These are phyloP conservation scores for Calendula officinalis DNA, from an alignment of 129 eudicot genomes.

Conservation along the genomic window DNA sequence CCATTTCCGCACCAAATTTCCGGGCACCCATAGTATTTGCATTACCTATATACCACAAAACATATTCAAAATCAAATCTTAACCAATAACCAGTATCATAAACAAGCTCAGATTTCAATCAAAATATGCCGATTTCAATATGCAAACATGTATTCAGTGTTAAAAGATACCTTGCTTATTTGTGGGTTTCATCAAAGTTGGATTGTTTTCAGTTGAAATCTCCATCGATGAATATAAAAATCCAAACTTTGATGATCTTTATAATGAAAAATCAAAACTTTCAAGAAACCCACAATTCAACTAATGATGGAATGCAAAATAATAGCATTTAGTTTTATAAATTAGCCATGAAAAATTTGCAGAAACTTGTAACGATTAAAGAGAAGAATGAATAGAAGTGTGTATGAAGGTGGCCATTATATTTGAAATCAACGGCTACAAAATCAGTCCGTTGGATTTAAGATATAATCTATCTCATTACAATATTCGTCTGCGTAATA, in stretches of 20 bases:
- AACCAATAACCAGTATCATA: conserved; percentile 7
- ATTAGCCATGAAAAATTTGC: conserved; percentile 9
- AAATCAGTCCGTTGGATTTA: conserved; percentile 60
- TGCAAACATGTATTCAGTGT: background rate
- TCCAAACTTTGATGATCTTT: conserved; percentile 20
- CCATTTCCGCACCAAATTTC: conserved; percentile 51
- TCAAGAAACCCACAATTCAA: conserved; percentile 36
- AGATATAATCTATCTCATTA: conserved; percentile 26
- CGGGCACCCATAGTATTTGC: conserved; percentile 36
- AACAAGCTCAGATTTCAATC: conserved; percentile 17
- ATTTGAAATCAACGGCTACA: conserved; percentile 85
- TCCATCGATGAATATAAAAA: conserved; percentile 41
- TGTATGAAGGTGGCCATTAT: conserved; percentile 34
- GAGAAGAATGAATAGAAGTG: conserved; percentile 20
- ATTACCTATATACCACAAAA: conserved; percentile 29
- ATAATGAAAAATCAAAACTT: background rate
- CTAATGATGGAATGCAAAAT: conserved; percentile 27
- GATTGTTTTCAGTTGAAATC: conserved; percentile 44
- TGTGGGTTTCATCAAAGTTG: conserved; percentile 41
- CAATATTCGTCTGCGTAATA: conserved; percentile 25
- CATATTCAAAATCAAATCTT: background rate
- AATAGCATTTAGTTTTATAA: conserved; percentile 25
- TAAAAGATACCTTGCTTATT: conserved; percentile 43
- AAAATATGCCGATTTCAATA: background rate
- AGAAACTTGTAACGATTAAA: conserved; percentile 15